Evolutionary conservation across 306 rosid genomes (phyloP).

Genomic region (Castanea mollissima): DNA sequence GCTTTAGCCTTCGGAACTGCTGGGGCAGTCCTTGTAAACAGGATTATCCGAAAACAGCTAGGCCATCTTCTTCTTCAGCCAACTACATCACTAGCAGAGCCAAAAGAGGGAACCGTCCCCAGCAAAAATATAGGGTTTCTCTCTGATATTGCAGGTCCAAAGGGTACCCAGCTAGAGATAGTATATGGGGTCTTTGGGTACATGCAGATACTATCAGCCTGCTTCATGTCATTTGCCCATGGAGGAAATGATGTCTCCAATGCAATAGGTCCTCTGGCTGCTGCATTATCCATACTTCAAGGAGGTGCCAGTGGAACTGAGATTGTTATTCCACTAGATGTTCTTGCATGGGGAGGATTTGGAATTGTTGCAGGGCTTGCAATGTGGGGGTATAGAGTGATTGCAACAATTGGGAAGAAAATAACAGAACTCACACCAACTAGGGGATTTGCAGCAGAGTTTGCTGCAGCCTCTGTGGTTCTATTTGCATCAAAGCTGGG

Average conservation of each 20-base stretch:
- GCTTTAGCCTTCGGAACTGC: conserved; percentile 70
- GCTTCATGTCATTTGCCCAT: conserved; percentile 98
- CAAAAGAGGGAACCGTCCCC: conserved; percentile 33
- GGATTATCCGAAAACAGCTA: conserved; percentile 72
- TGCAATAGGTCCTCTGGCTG: conserved; percentile 94
- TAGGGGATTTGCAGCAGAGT: conserved; percentile 97
- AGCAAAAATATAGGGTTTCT: conserved; percentile 66
- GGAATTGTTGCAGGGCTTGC: conserved; percentile 94
- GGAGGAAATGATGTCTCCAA: conserved; percentile 99
- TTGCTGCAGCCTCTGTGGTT: conserved; percentile 96
- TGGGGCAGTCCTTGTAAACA: conserved; percentile 65
- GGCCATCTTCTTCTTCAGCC: conserved; percentile 80
- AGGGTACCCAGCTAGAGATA: conserved; percentile 82
- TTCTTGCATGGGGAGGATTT: conserved; percentile 99
- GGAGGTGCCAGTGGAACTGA: conserved; percentile 54
- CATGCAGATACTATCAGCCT: conserved; percentile 95
- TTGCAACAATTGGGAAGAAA: conserved; percentile 93
- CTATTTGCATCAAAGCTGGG: conserved; percentile 83
- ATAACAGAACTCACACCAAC: conserved; percentile 96
- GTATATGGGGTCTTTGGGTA: conserved; percentile 94
- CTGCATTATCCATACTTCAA: conserved; percentile 84
- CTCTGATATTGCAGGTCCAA: conserved; percentile 84
- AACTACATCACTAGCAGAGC: conserved; percentile 32
- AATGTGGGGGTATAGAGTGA: conserved; percentile 97
- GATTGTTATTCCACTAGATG: conserved; percentile 82